Evolutionary conservation across 345 rosid genomes (phyloP).

Genomic region (Eucalyptus sideroxylon): DNA sequence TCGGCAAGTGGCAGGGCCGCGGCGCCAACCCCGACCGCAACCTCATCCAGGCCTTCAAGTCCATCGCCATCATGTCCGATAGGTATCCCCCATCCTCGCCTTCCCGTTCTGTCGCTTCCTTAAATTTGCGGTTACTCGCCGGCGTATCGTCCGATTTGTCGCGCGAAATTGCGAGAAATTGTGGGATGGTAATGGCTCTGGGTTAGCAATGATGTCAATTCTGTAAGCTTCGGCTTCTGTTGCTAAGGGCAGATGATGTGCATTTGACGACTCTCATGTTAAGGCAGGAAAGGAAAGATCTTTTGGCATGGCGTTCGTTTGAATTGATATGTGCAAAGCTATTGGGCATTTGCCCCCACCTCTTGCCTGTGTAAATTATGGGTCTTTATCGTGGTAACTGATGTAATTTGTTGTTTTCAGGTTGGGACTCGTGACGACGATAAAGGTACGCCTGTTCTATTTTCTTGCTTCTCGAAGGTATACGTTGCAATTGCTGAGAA

Average conservation of each 20-base stretch:
- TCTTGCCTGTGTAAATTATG: not conserved
- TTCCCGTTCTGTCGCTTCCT: not conserved
- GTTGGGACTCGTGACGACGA: conserved; percentile 37
- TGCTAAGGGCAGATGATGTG: not conserved
- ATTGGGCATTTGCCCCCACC: not conserved
- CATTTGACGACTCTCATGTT: not conserved
- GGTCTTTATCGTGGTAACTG: not conserved
- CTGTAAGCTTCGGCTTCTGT: not conserved
- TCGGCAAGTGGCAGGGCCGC: conserved; percentile 25
- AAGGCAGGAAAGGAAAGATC: not conserved
- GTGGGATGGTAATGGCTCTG: not conserved
- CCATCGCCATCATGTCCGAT: conserved; percentile 30
- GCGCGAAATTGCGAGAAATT: not conserved
- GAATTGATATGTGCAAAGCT: not conserved
- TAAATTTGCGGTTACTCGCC: not conserved
- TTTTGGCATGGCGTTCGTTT: not conserved
- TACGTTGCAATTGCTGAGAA: not conserved
- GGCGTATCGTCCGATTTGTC: not conserved
- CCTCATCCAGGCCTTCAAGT: conserved; percentile 23
- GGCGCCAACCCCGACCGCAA: conserved; percentile 19
- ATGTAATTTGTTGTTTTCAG: conserved; percentile 16
- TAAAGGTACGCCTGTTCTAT: conserved; percentile 14
- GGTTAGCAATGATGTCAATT: not conserved
- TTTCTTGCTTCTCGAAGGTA: not conserved
- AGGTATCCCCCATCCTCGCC: not conserved